Conservation (phyloP, 139 green algal species). For the Picochlorum sp. region DNA sequence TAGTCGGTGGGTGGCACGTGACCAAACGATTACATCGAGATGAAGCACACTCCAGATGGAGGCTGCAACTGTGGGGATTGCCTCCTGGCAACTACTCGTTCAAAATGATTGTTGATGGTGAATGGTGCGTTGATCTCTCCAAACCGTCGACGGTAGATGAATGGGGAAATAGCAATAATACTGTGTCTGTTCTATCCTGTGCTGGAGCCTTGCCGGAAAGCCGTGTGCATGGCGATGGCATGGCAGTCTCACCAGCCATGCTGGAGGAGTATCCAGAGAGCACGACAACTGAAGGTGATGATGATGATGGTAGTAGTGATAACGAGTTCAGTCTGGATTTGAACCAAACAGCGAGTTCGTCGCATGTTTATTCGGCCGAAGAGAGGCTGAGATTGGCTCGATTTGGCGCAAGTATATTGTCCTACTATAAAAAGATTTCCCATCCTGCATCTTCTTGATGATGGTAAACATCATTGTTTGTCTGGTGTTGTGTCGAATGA, state of each 20-base stretch:
- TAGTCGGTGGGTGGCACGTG: constrained; percentile 59
- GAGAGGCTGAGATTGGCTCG: not conserved
- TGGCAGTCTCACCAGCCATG: not conserved
- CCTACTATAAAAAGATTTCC: constrained; percentile 8
- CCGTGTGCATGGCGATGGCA: constrained; percentile 1
- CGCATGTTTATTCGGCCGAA: not conserved
- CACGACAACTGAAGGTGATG: not conserved
- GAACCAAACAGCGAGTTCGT: not conserved
- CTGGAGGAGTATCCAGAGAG: not conserved
- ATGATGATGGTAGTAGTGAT: not conserved
- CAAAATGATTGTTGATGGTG: constrained; percentile 52
- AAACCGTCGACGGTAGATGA: constrained; percentile 34
- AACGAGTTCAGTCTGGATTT: not conserved
- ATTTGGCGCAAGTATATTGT: constrained; percentile 8
- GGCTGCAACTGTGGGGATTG: constrained; percentile 37
- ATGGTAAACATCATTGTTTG: no score
- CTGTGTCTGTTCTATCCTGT: constrained; percentile 29
- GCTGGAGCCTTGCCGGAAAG: not conserved
- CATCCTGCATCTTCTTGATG: not conserved
- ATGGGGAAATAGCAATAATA: constrained; percentile 67
- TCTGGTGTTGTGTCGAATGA: no score
- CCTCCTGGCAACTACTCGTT: constrained; percentile 43
- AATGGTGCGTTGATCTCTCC: constrained; percentile 50
- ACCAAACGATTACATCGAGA: constrained; percentile 37
- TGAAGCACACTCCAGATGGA: constrained; percentile 23